These are phyloP conservation scores for Castanopsis chinensis DNA, from an alignment of 306 rosid species.

Conservation along the genomic window DNA sequence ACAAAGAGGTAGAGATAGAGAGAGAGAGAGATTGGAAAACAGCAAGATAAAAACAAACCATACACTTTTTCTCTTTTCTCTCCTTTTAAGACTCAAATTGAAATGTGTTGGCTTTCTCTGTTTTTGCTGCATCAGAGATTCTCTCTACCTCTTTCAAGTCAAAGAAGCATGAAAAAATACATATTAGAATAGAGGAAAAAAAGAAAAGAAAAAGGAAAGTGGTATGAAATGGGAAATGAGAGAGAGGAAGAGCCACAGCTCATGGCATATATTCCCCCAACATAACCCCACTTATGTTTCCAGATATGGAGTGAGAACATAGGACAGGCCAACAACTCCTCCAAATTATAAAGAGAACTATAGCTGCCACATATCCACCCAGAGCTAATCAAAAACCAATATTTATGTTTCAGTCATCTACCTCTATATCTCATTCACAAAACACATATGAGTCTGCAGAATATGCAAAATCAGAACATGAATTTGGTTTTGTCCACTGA, in stretches of 20 bases:
- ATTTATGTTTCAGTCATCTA: slow-evolving; percentile 34
- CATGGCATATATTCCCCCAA: slow-evolving; percentile 97
- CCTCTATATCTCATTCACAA: slow-evolving; percentile 32
- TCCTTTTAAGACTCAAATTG: slow-evolving; percentile 79
- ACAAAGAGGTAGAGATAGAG: slow-evolving; percentile 18
- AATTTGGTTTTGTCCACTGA: slow-evolving; percentile 89
- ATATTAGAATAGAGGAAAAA: no score
- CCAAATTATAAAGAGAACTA: slow-evolving; percentile 56
- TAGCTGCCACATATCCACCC: slow-evolving; percentile 43
- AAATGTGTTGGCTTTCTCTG: slow-evolving; percentile 59
- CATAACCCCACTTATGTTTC: slow-evolving; percentile 93
- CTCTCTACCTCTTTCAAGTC: slow-evolving; percentile 83
- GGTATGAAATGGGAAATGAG: slow-evolving; percentile 51
- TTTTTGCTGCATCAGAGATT: slow-evolving; percentile 77
- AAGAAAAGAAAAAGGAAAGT: slow-evolving; percentile 41
- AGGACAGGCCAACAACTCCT: slow-evolving; percentile 51
- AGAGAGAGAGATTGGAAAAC: slow-evolving; percentile 54
- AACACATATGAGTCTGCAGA: slow-evolving; percentile 42
- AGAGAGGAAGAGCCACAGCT: slow-evolving; percentile 56
- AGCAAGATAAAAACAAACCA: slow-evolving; percentile 89
- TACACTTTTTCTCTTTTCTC: slow-evolving; percentile 88
- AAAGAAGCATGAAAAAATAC: slow-evolving; percentile 43
- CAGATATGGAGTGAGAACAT: slow-evolving; percentile 93
- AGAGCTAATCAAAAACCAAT: slow-evolving; percentile 30
- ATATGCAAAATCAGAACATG: slow-evolving; percentile 71